Conservation (phyloP, 2,329 filamentous ascomycete species). For the Mollisia scopiformis region DNA sequence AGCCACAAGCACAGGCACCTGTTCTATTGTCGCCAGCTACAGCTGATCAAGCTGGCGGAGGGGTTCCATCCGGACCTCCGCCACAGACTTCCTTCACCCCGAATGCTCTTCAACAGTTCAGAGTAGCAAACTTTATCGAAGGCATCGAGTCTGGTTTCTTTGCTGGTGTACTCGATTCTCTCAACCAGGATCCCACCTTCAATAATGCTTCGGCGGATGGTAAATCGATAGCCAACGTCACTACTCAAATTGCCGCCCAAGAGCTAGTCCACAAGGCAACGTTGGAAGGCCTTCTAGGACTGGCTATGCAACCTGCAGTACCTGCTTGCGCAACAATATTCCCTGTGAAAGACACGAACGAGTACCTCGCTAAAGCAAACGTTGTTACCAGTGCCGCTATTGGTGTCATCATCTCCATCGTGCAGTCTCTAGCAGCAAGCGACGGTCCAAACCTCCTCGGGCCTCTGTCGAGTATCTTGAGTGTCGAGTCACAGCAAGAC, state of each 20-base stretch:
- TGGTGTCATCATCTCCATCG: conserved; percentile 8
- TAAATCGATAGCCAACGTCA: conserved; percentile 10
- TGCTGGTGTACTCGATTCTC: neutral
- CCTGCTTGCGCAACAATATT: conserved; percentile 5
- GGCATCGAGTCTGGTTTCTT: conserved; percentile 11
- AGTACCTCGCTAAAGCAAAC: conserved; percentile 11
- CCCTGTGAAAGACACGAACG: neutral
- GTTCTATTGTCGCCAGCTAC: conserved; percentile 8
- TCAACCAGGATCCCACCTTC: conserved; percentile 7
- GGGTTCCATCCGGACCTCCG: conserved; percentile 6
- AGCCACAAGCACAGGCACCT: neutral
- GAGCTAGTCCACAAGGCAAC: conserved; percentile 14
- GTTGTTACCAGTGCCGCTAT: conserved; percentile 8
- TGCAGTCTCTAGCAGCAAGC: neutral
- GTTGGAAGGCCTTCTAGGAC: conserved; percentile 2
- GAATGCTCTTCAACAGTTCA: conserved; percentile 4
- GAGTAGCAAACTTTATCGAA: conserved; percentile 14
- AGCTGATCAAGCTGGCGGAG: conserved; percentile 7
- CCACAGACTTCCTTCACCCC: conserved; percentile 5
- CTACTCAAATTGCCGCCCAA: conserved; percentile 10
- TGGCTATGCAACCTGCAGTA: neutral
- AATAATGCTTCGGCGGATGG: neutral
- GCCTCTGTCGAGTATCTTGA: conserved; percentile 4
- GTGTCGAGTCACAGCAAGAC: conserved; percentile 9
- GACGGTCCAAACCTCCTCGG: conserved; percentile 4